Evolutionary conservation across 805 yeast genomes (phyloP).

Genomic region (Metschnikowia santaceciliae): DNA sequence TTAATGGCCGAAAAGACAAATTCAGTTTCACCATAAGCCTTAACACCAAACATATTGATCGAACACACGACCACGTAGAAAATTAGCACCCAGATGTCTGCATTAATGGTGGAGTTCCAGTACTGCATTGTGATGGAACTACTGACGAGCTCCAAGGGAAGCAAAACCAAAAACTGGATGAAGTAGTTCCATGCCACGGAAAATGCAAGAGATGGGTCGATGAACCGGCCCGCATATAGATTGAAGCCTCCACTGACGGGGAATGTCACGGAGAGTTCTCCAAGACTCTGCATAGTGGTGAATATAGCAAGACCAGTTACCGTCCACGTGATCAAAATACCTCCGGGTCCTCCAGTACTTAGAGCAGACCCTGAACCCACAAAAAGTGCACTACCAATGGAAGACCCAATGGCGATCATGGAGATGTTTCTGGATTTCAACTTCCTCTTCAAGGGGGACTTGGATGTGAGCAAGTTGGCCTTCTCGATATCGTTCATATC

Average conservation of each 20-base stretch:
- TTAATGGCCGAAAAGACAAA: constrained; percentile 46
- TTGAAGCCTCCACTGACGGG: constrained; percentile 54
- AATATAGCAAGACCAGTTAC: constrained; percentile 66
- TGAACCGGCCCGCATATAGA: constrained; percentile 49
- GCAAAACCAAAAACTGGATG: constrained; percentile 59
- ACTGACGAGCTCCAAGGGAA: constrained; percentile 62
- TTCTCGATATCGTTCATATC: constrained; percentile 34
- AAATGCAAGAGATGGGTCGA: constrained; percentile 56
- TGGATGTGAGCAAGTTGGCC: constrained; percentile 38
- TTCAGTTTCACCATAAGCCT: constrained; percentile 56
- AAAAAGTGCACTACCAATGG: constrained; percentile 74
- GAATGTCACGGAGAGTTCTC: constrained; percentile 17
- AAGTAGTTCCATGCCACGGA: constrained; percentile 62
- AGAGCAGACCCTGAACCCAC: constrained; percentile 76
- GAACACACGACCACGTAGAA: constrained; percentile 46
- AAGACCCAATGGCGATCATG: constrained; percentile 80
- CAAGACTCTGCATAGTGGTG: constrained; percentile 25
- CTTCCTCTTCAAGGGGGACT: constrained; percentile 45
- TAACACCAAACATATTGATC: constrained; percentile 51
- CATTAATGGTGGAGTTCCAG: constrained; percentile 16
- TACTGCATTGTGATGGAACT: constrained; percentile 37
- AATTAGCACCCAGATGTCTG: constrained; percentile 47
- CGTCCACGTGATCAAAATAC: constrained; percentile 60
- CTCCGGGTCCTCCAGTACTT: constrained; percentile 63
- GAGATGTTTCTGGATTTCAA: constrained; percentile 51